Evolutionary conservation across 306 rosid genomes (phyloP).

Genomic region (Clitoria ternatea): DNA sequence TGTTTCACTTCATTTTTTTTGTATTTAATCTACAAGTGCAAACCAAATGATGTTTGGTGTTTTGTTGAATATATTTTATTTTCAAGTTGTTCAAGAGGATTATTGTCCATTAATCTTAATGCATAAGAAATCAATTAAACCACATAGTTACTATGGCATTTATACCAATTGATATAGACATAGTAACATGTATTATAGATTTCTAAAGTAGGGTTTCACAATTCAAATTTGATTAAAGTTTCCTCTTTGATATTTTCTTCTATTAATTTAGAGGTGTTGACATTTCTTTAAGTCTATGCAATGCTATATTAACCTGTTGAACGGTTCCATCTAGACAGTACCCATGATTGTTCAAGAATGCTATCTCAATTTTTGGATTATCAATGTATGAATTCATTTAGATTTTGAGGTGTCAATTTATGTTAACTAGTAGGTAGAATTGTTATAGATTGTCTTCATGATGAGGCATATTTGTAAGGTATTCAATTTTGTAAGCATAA

Average conservation of each 20-base stretch:
- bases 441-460: neutral
- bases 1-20: too few species aligned
- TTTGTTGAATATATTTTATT: too few species aligned
- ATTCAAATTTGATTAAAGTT: neutral
- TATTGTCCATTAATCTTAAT: too few species aligned
- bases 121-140: too few species aligned
- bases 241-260: neutral
- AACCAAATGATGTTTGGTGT: too few species aligned
- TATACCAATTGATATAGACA: neutral
- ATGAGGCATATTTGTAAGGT: neutral
- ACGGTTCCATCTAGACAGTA: neutral
- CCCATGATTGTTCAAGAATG: neutral
- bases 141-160: neutral
- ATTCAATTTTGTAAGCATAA: neutral
- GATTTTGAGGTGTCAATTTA: constrained; percentile 7
- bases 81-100: too few species aligned
- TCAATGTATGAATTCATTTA: neutral
- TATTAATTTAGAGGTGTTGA: neutral
- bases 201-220: neutral
- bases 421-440: neutral
- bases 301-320: neutral
- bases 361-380: neutral
- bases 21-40: too few species aligned
- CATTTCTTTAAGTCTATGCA: neutral
- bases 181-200: neutral